Percentiles rank a stretch among this genome's conserved stretches.
phyloP scores from a whole-genome alignment of 208 protist genomes.

The Leishmania aethiopica region DNA sequence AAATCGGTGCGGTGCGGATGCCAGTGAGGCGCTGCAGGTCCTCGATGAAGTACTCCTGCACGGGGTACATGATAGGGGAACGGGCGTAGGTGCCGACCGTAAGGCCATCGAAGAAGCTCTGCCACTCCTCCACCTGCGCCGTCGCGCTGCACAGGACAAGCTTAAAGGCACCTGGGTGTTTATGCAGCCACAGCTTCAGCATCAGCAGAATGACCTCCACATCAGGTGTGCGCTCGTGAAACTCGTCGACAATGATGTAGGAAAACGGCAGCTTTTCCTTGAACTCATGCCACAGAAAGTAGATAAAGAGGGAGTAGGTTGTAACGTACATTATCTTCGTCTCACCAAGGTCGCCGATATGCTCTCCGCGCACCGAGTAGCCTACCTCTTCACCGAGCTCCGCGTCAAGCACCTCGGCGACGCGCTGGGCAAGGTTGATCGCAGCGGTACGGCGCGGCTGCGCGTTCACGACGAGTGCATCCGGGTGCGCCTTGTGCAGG shows the following conservation, averaged over 20 bases:
- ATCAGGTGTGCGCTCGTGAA: slow-evolving; percentile 95
- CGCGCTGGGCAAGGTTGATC: slow-evolving; percentile 79
- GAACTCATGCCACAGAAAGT: slow-evolving; percentile 63
- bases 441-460: slow-evolving; percentile 84
- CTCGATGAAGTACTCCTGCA: slow-evolving; percentile 83
- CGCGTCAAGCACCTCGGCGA: slow-evolving; percentile 52
- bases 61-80: slow-evolving; percentile 60
- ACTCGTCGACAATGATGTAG: slow-evolving; percentile 94
- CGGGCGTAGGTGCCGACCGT: slow-evolving; percentile 69
- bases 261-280: slow-evolving; percentile 66
- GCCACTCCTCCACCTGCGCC: slow-evolving; percentile 80
- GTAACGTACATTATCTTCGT: slow-evolving; percentile 89
- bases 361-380: slow-evolving; percentile 85
- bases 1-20: slow-evolving; percentile 34
- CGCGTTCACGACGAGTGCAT: slow-evolving; percentile 60
- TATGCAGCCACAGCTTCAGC: slow-evolving; percentile 79
- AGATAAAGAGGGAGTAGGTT: slow-evolving; percentile 86
- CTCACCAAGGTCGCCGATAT: slow-evolving; percentile 63
- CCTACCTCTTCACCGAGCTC: slow-evolving; percentile 63
- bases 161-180: slow-evolving; percentile 68
- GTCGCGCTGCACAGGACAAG: slow-evolving; percentile 92
- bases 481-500: slow-evolving; percentile 48
- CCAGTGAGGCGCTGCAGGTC: slow-evolving; percentile 68
- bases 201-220: slow-evolving; percentile 91
- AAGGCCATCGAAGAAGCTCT: slow-evolving; percentile 75